A percentile compares a stretch with the other conserved stretches of the same genome.
These are phyloP conservation scores for Flueggea neowawraea DNA, from an alignment of 441 rosid genomes.

Conservation along the genomic window DNA sequence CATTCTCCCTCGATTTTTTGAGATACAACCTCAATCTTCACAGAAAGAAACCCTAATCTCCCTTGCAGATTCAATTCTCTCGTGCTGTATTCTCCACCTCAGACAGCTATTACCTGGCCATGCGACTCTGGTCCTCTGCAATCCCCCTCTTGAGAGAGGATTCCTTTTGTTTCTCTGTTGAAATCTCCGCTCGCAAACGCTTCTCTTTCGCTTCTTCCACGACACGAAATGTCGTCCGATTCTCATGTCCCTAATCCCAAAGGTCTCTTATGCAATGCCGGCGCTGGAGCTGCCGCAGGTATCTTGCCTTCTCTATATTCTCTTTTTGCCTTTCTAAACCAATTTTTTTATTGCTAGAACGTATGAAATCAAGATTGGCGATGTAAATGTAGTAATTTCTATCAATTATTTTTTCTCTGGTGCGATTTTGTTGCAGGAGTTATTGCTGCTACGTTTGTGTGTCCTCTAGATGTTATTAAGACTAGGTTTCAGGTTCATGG, in stretches of 20 bases:
- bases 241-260: conserved; percentile 45
- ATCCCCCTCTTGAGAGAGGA: conserved; percentile 74
- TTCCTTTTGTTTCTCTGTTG: conserved; percentile 20
- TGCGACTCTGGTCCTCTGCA: conserved; percentile 72
- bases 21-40: no score
- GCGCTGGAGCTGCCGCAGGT: conserved; percentile 89
- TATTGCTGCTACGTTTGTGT: conserved; percentile 86
- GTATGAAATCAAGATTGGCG: no score
- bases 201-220: conserved; percentile 17
- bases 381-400: neutral
- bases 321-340: neutral
- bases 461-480: conserved; percentile 95
- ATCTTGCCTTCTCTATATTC: neutral
- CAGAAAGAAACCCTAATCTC: conserved; percentile 4
- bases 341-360: no score
- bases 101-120: conserved; percentile 44
- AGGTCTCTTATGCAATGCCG: conserved; percentile 47
- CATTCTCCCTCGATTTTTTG: no score
- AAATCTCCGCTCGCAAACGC: conserved; percentile 11
- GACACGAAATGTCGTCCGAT: conserved; percentile 43
- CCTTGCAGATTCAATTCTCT: conserved; percentile 17
- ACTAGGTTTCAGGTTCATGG: conserved; percentile 93
- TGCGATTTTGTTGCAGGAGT: conserved; percentile 45
- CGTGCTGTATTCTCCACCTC: no score
- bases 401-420: conserved; percentile 20